phyloP scores from a whole-genome alignment of 345 rosid genomes.

The Hibiscus tridactylites region DNA sequence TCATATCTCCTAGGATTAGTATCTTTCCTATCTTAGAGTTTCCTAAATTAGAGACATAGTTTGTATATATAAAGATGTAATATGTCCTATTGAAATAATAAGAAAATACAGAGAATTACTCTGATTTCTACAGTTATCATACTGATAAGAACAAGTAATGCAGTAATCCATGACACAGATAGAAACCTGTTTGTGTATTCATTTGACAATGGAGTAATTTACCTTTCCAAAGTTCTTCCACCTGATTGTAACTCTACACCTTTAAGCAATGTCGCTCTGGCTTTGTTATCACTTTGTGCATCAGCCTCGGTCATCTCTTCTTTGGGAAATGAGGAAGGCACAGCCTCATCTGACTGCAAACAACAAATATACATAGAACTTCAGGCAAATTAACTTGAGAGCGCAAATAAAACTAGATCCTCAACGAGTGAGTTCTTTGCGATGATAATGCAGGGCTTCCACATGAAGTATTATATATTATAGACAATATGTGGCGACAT shows the following conservation, averaged over 20 bases:
- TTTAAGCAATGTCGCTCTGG: constrained; percentile 7
- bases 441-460: not conserved
- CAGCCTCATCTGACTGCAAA: constrained; percentile 21
- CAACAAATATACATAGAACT: not conserved
- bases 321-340: constrained; percentile 9
- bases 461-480: not conserved
- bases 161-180: not conserved
- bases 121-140: too few relatives aligned
- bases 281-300: constrained; percentile 3
- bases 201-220: not conserved
- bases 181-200: constrained; percentile 1
- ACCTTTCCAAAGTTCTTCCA: constrained; percentile 23
- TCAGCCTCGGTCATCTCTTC: constrained; percentile 24
- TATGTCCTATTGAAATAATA: too few relatives aligned
- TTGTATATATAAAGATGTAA: too few relatives aligned
- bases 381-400: not conserved
- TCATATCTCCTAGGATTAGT: too few relatives aligned
- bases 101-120: too few relatives aligned
- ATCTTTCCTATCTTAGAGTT: too few relatives aligned
- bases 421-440: not conserved
- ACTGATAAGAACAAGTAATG: not conserved
- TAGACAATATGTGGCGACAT: not conserved
- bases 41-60: too few relatives aligned
- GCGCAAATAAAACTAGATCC: not conserved
- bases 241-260: constrained; percentile 15